A percentile compares a stretch with the other conserved stretches of the same genome.
These are phyloP conservation scores for Aspergillus avenaceus DNA, from an alignment of 495 filamentous ascomycete genomes.

Conservation along the genomic window DNA sequence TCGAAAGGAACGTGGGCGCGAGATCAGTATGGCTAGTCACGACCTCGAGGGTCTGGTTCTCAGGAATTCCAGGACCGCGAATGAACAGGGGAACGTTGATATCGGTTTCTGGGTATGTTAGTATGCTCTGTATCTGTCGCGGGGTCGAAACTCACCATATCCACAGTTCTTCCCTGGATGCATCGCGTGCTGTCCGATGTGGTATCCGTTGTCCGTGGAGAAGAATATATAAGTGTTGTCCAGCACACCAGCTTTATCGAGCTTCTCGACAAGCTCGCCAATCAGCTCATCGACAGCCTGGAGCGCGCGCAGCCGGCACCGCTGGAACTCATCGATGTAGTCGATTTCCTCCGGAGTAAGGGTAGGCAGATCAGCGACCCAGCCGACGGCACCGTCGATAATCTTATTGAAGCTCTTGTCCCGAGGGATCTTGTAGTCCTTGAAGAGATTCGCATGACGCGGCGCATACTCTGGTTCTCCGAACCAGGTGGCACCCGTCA, in stretches of 20 bases:
- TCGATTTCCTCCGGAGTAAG: slow-evolving; percentile 49
- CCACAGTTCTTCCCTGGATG: slow-evolving; percentile 66
- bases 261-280: slow-evolving; percentile 44
- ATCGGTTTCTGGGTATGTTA: slow-evolving; percentile 49
- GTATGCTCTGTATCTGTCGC: slow-evolving; percentile 13
- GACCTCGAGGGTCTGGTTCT: slow-evolving; percentile 39
- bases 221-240: slow-evolving; percentile 67
- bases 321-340: slow-evolving; percentile 63
- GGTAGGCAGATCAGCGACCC: slow-evolving; percentile 47
- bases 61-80: slow-evolving; percentile 53
- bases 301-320: slow-evolving; percentile 54
- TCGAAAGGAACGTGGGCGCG: slow-evolving; percentile 57
- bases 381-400: slow-evolving; percentile 48
- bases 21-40: slow-evolving; percentile 65
- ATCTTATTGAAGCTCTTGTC: slow-evolving; percentile 34
- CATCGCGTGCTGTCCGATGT: slow-evolving; percentile 64
- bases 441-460: slow-evolving; percentile 27
- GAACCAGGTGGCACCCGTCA: slow-evolving; percentile 16
- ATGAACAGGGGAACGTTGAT: slow-evolving; percentile 61
- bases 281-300: slow-evolving; percentile 67
- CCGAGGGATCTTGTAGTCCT: slow-evolving; percentile 22
- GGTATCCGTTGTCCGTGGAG: slow-evolving; percentile 66
- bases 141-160: slow-evolving; percentile 53
- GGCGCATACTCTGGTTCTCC: slow-evolving; percentile 27
- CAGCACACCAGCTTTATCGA: slow-evolving; percentile 49